Base-by-base conservation (phyloP, 2,329 filamentous ascomycete genomes). In the Alternaria arborescens region DNA sequence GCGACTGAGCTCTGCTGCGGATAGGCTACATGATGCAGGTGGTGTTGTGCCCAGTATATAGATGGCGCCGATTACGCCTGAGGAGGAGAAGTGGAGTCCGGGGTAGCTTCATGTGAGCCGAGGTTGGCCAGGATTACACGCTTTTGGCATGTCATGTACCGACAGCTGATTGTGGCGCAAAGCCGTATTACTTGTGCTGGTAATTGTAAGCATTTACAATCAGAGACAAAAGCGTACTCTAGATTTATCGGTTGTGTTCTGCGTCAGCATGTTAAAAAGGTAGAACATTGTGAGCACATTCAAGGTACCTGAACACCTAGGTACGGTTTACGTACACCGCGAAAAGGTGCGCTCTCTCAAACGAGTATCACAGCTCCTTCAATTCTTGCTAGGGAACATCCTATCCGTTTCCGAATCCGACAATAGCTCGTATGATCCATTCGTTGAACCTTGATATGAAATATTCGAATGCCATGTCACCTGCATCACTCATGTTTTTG, bases 41-140 rank as follows among this genome's bases (percentile, higher is more conserved):
- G 47, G 26, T 28, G 47, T 36, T 52, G 36, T n/a, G 47, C 30
- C 24, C 42, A 18, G 46, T 61, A 42, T 61, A 61, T 36, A 47
- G n/a, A 32, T 32, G 40, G 34, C 22, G 56, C 36, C 16, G 36
- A 36, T 28, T 36, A 48, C 14, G 42, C 16, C 11, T 24, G 12
- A 28, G n/a, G 38, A 40, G 44, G 30, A 56, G 41, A 34, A 36
- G 58, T 42, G 58, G 54, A 60, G 58, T 52, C 48, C 14, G 54
- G 54, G 58, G 58, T 53, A 58, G 48, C 36, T 58, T 43, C 42
- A 52, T 20, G 22, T 41, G 26, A 50, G 24, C 58, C 58, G 54
- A 58, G 58, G 58, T 58, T 40, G 54, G 26, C 42, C 34, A 24
- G 26, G 3, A 43, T 44, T 43, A 53, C 57, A 55, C 30, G 44